Evolutionary conservation across 495 filamentous ascomycete genomes (phyloP).

Genomic region (Penicillium canariense): DNA sequence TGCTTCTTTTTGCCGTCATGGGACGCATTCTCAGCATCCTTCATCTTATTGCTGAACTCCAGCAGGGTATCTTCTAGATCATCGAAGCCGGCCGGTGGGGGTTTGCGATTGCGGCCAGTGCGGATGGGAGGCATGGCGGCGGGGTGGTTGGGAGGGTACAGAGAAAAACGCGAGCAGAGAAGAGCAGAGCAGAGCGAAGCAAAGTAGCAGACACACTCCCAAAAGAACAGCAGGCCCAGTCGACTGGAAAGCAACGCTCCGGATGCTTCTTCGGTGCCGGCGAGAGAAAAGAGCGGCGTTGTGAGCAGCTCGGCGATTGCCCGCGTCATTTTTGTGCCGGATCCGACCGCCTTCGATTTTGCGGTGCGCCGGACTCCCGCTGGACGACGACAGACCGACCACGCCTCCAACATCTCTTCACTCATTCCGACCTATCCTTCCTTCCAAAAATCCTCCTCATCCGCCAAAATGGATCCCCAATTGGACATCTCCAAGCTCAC

Average conservation of each 20-base stretch:
- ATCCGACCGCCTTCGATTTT: conserved; percentile 32
- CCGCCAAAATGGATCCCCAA: conserved; percentile 36
- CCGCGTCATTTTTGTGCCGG: conserved; percentile 36
- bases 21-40: conserved; percentile 84
- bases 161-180: neutral
- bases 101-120: conserved; percentile 72
- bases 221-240: neutral
- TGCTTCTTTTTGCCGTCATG: conserved; percentile 79
- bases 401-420: neutral
- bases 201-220: neutral
- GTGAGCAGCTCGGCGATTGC: conserved; percentile 3
- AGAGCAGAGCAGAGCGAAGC: neutral
- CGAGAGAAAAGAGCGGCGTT: neutral
- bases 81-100: conserved; percentile 91
- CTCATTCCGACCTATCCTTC: neutral
- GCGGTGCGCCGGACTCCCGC: conserved; percentile 11
- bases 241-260: neutral
- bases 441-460: neutral
- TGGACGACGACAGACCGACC: neutral
- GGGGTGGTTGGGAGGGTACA: neutral
- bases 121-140: conserved; percentile 82
- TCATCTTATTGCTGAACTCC: conserved; percentile 97
- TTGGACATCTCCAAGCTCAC: conserved; percentile 70
- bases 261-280: neutral
- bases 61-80: conserved; percentile 96